Conservation (phyloP, 1,284 basidiomycete genomes). For the Coriolopsis trogii region DNA sequence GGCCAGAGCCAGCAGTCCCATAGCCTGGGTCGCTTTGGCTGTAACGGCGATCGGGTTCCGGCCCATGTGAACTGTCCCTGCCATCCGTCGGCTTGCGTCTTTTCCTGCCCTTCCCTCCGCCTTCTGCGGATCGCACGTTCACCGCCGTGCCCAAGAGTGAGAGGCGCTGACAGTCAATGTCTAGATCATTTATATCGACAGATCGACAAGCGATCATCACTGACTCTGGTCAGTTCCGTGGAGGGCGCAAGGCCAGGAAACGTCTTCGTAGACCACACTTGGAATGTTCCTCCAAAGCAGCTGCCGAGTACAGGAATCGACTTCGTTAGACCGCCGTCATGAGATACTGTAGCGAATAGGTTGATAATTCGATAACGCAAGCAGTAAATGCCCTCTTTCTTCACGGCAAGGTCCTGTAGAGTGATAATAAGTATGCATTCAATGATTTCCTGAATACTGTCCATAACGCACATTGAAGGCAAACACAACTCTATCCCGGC, state of each 20-base stretch:
- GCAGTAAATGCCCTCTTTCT: conserved; percentile 30
- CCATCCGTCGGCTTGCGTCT: not conserved
- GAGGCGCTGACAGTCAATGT: not conserved
- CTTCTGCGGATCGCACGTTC: not conserved
- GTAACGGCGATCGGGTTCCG: too few species aligned
- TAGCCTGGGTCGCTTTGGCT: too few species aligned
- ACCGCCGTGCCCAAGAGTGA: not conserved
- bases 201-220: conserved; percentile 3
- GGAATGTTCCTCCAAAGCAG: conserved; percentile 68
- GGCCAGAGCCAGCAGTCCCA: too few species aligned
- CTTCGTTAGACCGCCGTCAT: conserved; percentile 32
- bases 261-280: conserved; percentile 78
- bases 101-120: not conserved
- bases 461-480: conserved; percentile 62
- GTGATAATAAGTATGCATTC: not conserved
- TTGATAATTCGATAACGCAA: conserved; percentile 32
- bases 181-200: too few species aligned
- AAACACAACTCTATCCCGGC: conserved; percentile 62
- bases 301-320: conserved; percentile 60
- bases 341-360: conserved; percentile 25
- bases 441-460: not conserved
- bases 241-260: conserved; percentile 76
- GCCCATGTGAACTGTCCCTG: too few species aligned
- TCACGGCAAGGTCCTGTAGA: conserved; percentile 31
- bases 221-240: conserved; percentile 79